Percentiles rank a stretch among this genome's conserved stretches.
These are phyloP conservation scores for Penicillium palitans DNA, from an alignment of 2,329 filamentous ascomycete genomes.

Conservation along the genomic window DNA sequence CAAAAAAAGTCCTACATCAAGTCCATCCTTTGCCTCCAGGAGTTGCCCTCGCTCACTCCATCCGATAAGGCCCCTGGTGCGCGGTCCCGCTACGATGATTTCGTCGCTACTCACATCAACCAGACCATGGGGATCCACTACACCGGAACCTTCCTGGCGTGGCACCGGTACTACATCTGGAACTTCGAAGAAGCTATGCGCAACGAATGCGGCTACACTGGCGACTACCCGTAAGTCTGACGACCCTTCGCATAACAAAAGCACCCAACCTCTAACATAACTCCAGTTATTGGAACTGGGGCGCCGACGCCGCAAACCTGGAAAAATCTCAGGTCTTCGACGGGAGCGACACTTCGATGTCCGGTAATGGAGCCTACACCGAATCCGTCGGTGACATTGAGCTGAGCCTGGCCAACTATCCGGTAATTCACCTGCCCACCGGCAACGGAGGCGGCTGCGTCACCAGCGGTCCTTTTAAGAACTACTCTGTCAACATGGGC, in stretches of 20 bases:
- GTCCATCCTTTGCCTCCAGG: constrained; percentile 49
- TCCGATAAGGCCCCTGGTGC: constrained; percentile 44
- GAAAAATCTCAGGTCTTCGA: constrained; percentile 51
- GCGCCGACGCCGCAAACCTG: constrained; percentile 38
- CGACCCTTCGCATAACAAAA: not conserved
- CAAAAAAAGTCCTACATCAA: constrained; percentile 47
- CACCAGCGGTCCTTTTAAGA: constrained; percentile 37
- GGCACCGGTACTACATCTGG: constrained; percentile 39
- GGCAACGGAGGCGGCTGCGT: constrained; percentile 43
- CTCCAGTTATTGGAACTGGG: constrained; percentile 50
- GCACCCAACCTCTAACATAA: not conserved
- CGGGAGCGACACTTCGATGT: constrained; percentile 49
- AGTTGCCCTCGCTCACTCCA: constrained; percentile 39
- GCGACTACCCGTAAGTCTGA: constrained; percentile 30
- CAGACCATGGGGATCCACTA: constrained; percentile 49
- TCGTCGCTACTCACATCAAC: constrained; percentile 52
- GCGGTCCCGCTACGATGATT: constrained; percentile 54
- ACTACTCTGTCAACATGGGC: constrained; percentile 35
- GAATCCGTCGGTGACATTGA: constrained; percentile 23
- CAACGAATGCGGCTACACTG: constrained; percentile 43
- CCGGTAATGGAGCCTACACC: constrained; percentile 47
- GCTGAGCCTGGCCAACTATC: constrained; percentile 24
- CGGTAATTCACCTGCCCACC: constrained; percentile 44
- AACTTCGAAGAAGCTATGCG: constrained; percentile 36
- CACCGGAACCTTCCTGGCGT: constrained; percentile 35